A percentile compares a stretch with the other conserved stretches of the same genome.
Evolutionary conservation across 164 flowering plant species (phyloP).

Genomic region (Chloranthus sessilifolius): DNA sequence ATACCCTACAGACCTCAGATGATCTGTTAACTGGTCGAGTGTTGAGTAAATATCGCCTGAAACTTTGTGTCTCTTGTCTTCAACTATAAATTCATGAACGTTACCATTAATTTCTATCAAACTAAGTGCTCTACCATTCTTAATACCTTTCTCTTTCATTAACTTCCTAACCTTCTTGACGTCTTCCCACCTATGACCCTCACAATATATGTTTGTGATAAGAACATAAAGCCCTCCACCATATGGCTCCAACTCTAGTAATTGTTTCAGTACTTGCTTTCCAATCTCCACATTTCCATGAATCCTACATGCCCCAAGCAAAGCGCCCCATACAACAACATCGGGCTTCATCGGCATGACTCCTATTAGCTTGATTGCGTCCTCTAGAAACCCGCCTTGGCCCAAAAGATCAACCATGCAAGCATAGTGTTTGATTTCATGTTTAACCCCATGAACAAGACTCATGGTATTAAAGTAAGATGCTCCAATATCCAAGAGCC

Average conservation of each 20-base stretch:
- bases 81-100: constrained; percentile 37
- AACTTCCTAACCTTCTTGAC: constrained; percentile 37
- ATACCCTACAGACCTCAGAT: constrained; percentile 11
- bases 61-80: constrained; percentile 32
- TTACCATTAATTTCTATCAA: constrained; percentile 36
- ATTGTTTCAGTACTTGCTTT: constrained; percentile 32
- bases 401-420: constrained; percentile 57
- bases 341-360: constrained; percentile 50
- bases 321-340: constrained; percentile 45
- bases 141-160: constrained; percentile 33
- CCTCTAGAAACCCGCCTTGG: constrained; percentile 35
- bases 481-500: constrained; percentile 34
- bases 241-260: constrained; percentile 34
- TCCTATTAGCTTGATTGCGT: constrained; percentile 35
- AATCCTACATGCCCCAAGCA: constrained; percentile 52
- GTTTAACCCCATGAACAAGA: constrained; percentile 19
- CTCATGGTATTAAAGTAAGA: constrained; percentile 34
- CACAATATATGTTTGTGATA: constrained; percentile 42
- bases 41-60: constrained; percentile 23
- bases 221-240: constrained; percentile 43
- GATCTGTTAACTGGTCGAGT: constrained; percentile 25
- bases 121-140: constrained; percentile 38
- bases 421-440: constrained; percentile 44
- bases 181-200: constrained; percentile 44
- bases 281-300: constrained; percentile 32